These are phyloP conservation scores for Ploettnerulaceae sp. DNA, from an alignment of 2,329 filamentous ascomycete genomes.

Conservation along the genomic window DNA sequence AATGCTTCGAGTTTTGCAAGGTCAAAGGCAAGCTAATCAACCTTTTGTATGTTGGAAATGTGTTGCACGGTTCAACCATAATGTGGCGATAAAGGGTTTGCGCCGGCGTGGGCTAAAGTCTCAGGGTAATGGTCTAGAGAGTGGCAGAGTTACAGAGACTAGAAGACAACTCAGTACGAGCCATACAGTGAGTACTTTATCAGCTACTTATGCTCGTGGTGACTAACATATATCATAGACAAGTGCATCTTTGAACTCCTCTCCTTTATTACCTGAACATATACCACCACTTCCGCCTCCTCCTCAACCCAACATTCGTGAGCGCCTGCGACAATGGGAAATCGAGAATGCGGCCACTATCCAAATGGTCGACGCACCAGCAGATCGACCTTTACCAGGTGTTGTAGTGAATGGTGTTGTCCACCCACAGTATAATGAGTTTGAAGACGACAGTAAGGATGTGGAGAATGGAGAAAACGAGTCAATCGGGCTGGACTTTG, in stretches of 20 bases:
- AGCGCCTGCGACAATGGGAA: constrained; percentile 41
- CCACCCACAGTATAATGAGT: constrained; percentile 4
- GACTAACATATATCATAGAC: not conserved
- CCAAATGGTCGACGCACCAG: not conserved
- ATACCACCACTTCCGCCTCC: not conserved
- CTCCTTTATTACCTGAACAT: constrained; percentile 1
- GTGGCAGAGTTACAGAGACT: not conserved
- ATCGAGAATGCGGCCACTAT: constrained; percentile 31
- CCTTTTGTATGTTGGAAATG: constrained; percentile 29
- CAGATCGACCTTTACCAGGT: constrained; percentile 4
- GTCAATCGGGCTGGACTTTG: constrained; percentile 32
- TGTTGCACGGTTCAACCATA: constrained; percentile 15
- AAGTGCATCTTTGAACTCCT: constrained; percentile 4
- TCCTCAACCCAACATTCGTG: constrained; percentile 29
- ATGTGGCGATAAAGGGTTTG: not conserved
- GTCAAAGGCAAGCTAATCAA: constrained; percentile 11
- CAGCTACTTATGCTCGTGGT: not conserved
- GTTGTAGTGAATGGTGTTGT: constrained; percentile 14
- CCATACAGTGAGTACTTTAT: constrained; percentile 5
- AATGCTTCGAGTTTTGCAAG: constrained; percentile 25
- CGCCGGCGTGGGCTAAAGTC: not conserved
- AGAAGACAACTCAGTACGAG: constrained; percentile 7
- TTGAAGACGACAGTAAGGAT: constrained; percentile 18
- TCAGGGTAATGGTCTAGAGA: not conserved
- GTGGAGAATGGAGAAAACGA: constrained; percentile 28